A percentile compares a stretch with the other conserved stretches of the same genome.
Conservation (phyloP, 1,284 basidiomycete species). For the Tausonia pullulans region DNA sequence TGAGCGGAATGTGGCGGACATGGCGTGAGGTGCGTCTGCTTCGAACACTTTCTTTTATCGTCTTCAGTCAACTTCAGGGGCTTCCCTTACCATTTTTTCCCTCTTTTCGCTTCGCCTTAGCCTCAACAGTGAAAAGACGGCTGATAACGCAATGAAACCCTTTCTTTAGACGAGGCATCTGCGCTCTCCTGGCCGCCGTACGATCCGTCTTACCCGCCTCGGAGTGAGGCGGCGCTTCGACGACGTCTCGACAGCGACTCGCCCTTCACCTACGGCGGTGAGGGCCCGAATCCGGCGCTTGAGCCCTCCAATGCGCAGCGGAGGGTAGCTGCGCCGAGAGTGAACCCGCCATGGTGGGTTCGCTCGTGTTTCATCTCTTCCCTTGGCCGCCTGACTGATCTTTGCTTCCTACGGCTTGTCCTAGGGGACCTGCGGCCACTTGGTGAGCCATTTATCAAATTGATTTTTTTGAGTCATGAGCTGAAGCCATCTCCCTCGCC, state of each 20-base stretch:
- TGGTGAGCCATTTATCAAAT: neutral
- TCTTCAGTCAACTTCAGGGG: too few species aligned
- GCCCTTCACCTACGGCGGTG: slow-evolving; percentile 77
- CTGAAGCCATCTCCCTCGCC: slow-evolving; percentile 41
- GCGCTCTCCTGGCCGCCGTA: slow-evolving; percentile 39
- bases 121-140: neutral
- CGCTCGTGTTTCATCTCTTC: too few species aligned
- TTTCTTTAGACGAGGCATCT: neutral
- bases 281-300: slow-evolving; percentile 57
- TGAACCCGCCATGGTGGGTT: neutral
- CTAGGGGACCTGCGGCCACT: neutral
- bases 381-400: too few species aligned
- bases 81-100: too few species aligned
- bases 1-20: too few species aligned
- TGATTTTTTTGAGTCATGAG: neutral
- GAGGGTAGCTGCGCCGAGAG: slow-evolving; percentile 14
- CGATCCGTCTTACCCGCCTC: slow-evolving; percentile 33
- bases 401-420: neutral
- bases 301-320: slow-evolving; percentile 46
- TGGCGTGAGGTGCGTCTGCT: too few species aligned
- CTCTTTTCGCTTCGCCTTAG: too few species aligned
- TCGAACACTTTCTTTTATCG: too few species aligned
- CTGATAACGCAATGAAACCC: too few species aligned
- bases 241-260: slow-evolving; percentile 36
- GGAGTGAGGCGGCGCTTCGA: slow-evolving; percentile 18